These are phyloP conservation scores for Mortierella sp. DNA, from an alignment of 371 early-diverging fungal genomes.

Conservation along the genomic window DNA sequence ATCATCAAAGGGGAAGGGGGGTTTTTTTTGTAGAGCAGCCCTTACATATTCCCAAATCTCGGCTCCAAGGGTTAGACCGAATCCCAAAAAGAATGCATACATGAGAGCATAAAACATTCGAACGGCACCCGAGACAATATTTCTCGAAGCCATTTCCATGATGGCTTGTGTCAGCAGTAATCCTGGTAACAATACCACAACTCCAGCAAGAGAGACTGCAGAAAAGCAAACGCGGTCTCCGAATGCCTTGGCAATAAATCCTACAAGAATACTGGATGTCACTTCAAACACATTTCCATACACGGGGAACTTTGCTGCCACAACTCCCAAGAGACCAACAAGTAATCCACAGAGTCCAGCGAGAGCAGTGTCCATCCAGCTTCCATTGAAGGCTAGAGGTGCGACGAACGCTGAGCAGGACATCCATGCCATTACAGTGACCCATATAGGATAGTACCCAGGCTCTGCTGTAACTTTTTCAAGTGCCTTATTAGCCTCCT, in stretches of 20 bases:
- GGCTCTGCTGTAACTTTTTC: conserved; percentile 65
- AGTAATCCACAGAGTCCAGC: conserved; percentile 64
- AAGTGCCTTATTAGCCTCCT: conserved; percentile 66
- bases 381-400: conserved; percentile 65
- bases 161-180: conserved; percentile 71
- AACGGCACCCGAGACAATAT: conserved; percentile 81
- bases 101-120: conserved; percentile 76
- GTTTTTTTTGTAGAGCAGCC: neutral
- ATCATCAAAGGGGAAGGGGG: neutral
- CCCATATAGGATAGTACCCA: conserved; percentile 65
- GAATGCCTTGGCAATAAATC: conserved; percentile 65
- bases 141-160: conserved; percentile 80
- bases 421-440: conserved; percentile 65
- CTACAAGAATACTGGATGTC: conserved; percentile 65
- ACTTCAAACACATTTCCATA: conserved; percentile 72
- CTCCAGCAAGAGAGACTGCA: conserved; percentile 65
- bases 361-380: conserved; percentile 64
- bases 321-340: conserved; percentile 61
- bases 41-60: conserved; percentile 59
- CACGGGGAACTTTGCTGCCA: conserved; percentile 63
- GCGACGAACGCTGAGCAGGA: conserved; percentile 66
- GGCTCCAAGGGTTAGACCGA: conserved; percentile 73
- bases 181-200: conserved; percentile 73
- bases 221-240: conserved; percentile 62
- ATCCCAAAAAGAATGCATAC: conserved; percentile 73